Base-by-base conservation (phyloP, 495 filamentous ascomycete genomes). In the Tetracladium marchalianum region DNA sequence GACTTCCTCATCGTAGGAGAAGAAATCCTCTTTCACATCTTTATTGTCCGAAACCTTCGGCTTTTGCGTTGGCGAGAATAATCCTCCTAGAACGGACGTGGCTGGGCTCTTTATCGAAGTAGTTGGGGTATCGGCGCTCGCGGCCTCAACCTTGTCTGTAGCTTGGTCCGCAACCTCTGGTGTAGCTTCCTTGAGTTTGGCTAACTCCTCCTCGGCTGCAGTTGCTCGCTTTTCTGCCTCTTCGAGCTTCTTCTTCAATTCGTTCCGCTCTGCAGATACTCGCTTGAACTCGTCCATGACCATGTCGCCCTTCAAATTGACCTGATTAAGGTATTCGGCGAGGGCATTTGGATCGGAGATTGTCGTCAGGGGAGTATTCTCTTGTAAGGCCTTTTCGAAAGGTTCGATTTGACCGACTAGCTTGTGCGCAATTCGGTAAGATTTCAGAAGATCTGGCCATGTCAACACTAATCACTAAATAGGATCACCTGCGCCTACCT, bases 211-310 rank as follows among this genome's bases (percentile, higher is more conserved):
- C 53, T 64, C 56, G 2, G 53, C 47, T 2, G 53, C 43, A 49
- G 48, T 19, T 49, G 47, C 34, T 50, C 76, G 71, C 56, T 82
- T 77, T 44, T 90, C 76, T 3, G 82, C 74, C 41, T 82, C 79
- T 9, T 82, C 78, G 8, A 81, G 63, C 55, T 84, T 89, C 54
- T 79, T 81, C 54, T 87, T 94, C 53, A 79, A 77, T 8, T 76
- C 74, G 58, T 97, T 89, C 31, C 82, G 78, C 52, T 96, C 93
- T 18, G 69, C 73, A 0, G 87, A 80, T 0, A 95, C 79, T 0
- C 88, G 76, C 66, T 88, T 95, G n/a, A 95, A 68, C 61, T 98
- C 92, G 13, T 94, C 84, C 72, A 88, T 75, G 1, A 92, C 78
- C 80, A 98, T 87, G 52, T 95, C 88, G 9, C 81, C 79, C 51